These are phyloP conservation scores for Punica granatum DNA, from an alignment of 345 rosid species.

Conservation along the genomic window DNA sequence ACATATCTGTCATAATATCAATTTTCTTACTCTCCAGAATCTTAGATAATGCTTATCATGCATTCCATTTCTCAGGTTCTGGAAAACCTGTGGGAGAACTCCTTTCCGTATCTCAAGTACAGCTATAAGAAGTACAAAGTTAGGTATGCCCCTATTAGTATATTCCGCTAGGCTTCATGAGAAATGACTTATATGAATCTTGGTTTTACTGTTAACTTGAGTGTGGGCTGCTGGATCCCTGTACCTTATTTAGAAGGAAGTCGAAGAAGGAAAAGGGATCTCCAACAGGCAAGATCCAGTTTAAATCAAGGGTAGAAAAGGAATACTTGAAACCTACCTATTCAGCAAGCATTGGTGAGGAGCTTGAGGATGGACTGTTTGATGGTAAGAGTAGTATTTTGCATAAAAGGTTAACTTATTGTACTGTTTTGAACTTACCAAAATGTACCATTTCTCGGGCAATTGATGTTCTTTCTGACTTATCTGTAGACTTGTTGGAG, in stretches of 20 bases:
- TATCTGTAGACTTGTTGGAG: constrained; percentile 64
- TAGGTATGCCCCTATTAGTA: constrained; percentile 38
- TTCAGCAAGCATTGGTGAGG: constrained; percentile 75
- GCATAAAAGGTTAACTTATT: not conserved
- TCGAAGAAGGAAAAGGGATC: constrained; percentile 41
- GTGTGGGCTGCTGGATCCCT: not conserved
- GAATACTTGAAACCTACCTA: constrained; percentile 79
- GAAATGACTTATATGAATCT: not conserved
- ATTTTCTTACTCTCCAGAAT: constrained; percentile 1
- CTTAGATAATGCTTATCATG: constrained; percentile 9
- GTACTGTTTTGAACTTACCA: not conserved
- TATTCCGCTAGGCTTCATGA: not conserved
- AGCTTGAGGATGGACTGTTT: constrained; percentile 88
- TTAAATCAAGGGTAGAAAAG: constrained; percentile 80
- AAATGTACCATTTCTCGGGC: not conserved
- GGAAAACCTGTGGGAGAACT: constrained; percentile 69
- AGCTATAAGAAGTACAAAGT: constrained; percentile 65
- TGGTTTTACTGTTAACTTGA: not conserved
- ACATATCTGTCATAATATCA: constrained; percentile 2
- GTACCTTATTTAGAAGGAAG: constrained; percentile 48
- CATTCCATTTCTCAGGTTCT: constrained; percentile 40
- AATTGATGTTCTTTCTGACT: not conserved
- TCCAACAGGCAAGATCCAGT: constrained; percentile 44
- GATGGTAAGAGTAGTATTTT: constrained; percentile 47
- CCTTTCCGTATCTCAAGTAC: constrained; percentile 74